phyloP scores from a whole-genome alignment of 228 moss, liverwort and hornwort genomes.

The Sphagnum magellanicum region DNA sequence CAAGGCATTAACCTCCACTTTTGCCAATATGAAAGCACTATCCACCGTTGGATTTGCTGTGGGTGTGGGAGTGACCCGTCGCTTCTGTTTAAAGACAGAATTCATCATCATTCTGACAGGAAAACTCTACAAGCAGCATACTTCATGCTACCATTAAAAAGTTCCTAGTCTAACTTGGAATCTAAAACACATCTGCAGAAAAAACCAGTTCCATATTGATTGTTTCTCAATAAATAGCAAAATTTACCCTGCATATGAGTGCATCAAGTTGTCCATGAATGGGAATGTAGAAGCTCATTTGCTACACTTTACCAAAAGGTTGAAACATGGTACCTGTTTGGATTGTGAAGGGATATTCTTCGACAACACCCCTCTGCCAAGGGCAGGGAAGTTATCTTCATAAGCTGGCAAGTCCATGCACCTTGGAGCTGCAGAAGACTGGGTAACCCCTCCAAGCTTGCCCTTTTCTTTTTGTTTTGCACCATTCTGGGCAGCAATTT shows the following conservation, averaged over 20 bases:
- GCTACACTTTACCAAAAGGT: no score
- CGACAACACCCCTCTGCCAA: slow-evolving; percentile 18
- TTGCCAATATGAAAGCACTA: slow-evolving; percentile 60
- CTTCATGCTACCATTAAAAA: background rate
- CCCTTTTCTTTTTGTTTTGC: slow-evolving; percentile 22
- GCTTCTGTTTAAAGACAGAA: slow-evolving; percentile 27
- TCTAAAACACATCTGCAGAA: background rate
- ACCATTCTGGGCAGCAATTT: background rate
- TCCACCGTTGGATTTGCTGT: slow-evolving; percentile 57
- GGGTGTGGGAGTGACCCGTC: slow-evolving; percentile 64
- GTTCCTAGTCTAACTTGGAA: background rate
- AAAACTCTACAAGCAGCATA: background rate
- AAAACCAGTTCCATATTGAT: no score
- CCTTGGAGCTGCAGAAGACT: slow-evolving; percentile 36
- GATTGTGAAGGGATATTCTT: slow-evolving; percentile 15
- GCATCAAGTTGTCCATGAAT: no score
- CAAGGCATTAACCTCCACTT: slow-evolving; percentile 43
- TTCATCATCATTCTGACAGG: background rate
- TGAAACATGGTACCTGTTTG: slow-evolving; percentile 30
- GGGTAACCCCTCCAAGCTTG: slow-evolving; percentile 36
- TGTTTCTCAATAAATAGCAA: background rate
- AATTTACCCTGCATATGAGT: background rate
- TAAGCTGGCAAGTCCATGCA: slow-evolving; percentile 43
- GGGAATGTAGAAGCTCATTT: no score
- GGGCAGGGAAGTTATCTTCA: slow-evolving; percentile 63